Evolutionary conservation across 2,329 filamentous ascomycete genomes (phyloP).

Genomic region (Aspergillus quadrilineatus): DNA sequence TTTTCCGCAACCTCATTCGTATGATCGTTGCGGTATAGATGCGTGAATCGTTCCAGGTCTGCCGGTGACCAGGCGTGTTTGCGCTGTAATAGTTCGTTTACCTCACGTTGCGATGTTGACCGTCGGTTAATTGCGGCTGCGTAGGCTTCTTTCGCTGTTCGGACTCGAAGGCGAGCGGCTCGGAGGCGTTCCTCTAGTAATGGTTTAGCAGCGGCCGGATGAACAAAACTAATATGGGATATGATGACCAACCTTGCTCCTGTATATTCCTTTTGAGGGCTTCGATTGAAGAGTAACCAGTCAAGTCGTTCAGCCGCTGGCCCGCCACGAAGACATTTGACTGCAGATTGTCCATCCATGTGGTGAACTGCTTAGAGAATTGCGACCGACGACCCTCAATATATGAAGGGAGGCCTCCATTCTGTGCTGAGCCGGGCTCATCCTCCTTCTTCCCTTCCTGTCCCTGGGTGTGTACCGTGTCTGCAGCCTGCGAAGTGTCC

Average conservation of each 20-base stretch:
- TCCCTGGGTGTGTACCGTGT: constrained; percentile 16
- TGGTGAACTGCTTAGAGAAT: constrained; percentile 61
- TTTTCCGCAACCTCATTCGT: constrained; percentile 83
- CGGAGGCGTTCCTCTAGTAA: constrained; percentile 51
- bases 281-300: constrained; percentile 91
- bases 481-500: constrained; percentile 15
- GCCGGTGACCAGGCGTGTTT: constrained; percentile 87
- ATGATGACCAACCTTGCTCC: constrained; percentile 52
- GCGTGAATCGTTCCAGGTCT: constrained; percentile 93
- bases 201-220: constrained; percentile 4
- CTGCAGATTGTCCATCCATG: constrained; percentile 86
- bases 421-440: not conserved
- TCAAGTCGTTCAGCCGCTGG: constrained; percentile 88
- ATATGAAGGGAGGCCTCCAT: constrained; percentile 35
- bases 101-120: constrained; percentile 88
- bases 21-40: constrained; percentile 88
- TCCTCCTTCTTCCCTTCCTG: constrained; percentile 11
- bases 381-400: constrained; percentile 53
- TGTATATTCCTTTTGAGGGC: constrained; percentile 76
- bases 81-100: constrained; percentile 86
- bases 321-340: constrained; percentile 80
- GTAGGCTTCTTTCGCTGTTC: constrained; percentile 71
- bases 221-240: not conserved
- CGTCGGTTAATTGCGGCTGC: constrained; percentile 80
- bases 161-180: constrained; percentile 62